Conservation (phyloP, 202 grass and related monocot species). For the Panicum virgatum region DNA sequence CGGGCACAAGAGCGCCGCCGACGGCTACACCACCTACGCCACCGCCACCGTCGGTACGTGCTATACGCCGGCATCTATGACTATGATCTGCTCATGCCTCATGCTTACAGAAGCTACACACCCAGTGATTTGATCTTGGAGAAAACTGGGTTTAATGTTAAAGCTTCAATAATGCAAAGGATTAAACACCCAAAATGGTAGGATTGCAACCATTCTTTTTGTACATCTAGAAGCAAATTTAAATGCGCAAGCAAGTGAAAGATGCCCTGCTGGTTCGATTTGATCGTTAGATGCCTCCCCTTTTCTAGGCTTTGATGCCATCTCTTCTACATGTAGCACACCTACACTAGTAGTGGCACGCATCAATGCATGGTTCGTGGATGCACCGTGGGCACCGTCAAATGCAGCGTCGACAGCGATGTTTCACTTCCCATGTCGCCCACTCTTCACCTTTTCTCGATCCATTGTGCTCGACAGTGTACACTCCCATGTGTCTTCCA, state of each 20-base stretch:
- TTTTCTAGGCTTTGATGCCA: constrained; percentile 1
- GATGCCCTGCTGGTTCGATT: constrained; percentile 10
- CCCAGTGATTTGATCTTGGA: too few species aligned
- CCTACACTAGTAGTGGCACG: background rate
- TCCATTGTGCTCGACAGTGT: background rate
- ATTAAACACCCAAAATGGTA: background rate
- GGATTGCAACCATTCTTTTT: background rate
- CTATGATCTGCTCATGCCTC: background rate
- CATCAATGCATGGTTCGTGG: background rate
- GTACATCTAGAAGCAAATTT: background rate
- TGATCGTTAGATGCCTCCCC: constrained; percentile 5
- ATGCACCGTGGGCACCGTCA: background rate
- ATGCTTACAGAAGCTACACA: background rate
- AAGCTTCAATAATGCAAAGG: too few species aligned
- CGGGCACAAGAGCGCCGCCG: constrained; percentile 47
- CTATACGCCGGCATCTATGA: background rate
- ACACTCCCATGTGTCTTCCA: background rate
- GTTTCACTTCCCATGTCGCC: constrained; percentile 20
- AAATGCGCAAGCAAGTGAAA: background rate
- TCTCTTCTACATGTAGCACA: background rate
- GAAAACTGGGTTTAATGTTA: too few species aligned
- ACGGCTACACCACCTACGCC: constrained; percentile 62
- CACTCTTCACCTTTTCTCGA: background rate
- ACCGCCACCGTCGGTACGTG: constrained; percentile 79
- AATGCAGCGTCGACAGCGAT: constrained; percentile 20